Percentiles rank a stretch among this genome's conserved stretches.
These are phyloP conservation scores for Penicillium cosmopolitanum DNA, from an alignment of 495 filamentous ascomycete species.

Conservation along the genomic window DNA sequence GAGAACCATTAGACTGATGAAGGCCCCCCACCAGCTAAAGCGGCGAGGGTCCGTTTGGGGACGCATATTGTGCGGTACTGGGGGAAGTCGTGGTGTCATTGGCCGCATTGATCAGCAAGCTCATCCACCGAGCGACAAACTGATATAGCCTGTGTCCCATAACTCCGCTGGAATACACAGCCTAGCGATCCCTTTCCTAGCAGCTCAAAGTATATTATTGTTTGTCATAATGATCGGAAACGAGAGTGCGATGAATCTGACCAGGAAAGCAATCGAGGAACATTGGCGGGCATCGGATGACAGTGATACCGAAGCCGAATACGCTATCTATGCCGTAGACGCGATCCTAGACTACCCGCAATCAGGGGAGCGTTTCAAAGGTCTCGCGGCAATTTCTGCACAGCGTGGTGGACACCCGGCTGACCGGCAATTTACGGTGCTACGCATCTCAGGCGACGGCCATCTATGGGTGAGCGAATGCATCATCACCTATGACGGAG, in stretches of 20 bases:
- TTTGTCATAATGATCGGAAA: constrained; percentile 3
- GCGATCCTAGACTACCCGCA: constrained; percentile 12
- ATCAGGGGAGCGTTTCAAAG: constrained; percentile 15
- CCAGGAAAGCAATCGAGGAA: constrained; percentile 13
- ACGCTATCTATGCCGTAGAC: constrained; percentile 12
- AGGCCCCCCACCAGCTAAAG: too few species aligned
- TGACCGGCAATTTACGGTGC: constrained; percentile 8
- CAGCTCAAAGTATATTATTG: too few species aligned
- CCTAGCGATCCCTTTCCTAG: too few species aligned
- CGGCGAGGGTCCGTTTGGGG: too few species aligned
- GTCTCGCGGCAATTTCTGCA: constrained; percentile 8
- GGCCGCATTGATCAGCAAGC: too few species aligned
- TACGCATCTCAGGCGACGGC: neutral
- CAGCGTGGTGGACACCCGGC: constrained; percentile 14
- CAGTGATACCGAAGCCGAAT: constrained; percentile 10
- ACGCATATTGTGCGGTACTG: too few species aligned
- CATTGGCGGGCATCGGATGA: constrained; percentile 12
- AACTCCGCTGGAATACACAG: too few species aligned
- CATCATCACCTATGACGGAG: constrained; percentile 16
- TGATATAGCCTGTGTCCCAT: too few species aligned
- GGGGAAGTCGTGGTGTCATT: too few species aligned
- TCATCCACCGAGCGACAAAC: too few species aligned
- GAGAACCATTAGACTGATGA: too few species aligned
- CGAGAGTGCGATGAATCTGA: constrained; percentile 8
- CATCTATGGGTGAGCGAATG: constrained; percentile 16